A percentile compares a stretch with the other conserved stretches of the same genome.
Conservation (phyloP, 352 stramenopile species). For the Phytophthora sojae region DNA sequence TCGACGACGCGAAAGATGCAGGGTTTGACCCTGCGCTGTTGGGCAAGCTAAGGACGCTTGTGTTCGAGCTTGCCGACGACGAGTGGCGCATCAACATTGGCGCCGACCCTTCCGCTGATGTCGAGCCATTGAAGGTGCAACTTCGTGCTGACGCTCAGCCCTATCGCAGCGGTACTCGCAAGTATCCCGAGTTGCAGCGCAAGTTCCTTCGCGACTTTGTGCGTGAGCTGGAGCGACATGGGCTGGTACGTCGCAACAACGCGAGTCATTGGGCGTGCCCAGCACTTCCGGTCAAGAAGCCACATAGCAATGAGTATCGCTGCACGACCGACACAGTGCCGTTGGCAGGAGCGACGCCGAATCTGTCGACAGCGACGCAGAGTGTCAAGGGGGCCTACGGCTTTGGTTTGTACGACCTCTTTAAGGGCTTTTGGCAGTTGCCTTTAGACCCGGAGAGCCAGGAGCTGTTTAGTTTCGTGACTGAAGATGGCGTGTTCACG, state of each 20-base stretch:
- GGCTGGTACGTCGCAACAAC: not conserved
- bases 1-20: not conserved
- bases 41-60: not conserved
- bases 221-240: not conserved
- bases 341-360: conserved; percentile 14
- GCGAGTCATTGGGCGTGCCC: not conserved
- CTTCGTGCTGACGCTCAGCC: not conserved
- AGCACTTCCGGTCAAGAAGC: not conserved
- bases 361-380: conserved; percentile 1
- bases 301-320: not conserved
- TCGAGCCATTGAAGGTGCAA: conserved; percentile 4
- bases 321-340: conserved; percentile 3
- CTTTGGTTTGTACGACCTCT: conserved; percentile 20
- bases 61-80: conserved; percentile 7
- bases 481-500: conserved; percentile 25
- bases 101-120: not conserved
- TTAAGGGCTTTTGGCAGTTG: conserved; percentile 37
- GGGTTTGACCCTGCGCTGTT: not conserved
- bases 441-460: conserved; percentile 15
- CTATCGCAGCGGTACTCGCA: not conserved
- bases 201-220: conserved; percentile 1
- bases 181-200: not conserved
- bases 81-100: not conserved
- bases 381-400: conserved; percentile 1
- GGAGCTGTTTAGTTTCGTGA: conserved; percentile 32